Evolutionary conservation across 192 early-diverging fungal genomes (phyloP), one percentile per base, ranked within the genome.

Genomic region (Umbelopsis isabellina): DNA sequence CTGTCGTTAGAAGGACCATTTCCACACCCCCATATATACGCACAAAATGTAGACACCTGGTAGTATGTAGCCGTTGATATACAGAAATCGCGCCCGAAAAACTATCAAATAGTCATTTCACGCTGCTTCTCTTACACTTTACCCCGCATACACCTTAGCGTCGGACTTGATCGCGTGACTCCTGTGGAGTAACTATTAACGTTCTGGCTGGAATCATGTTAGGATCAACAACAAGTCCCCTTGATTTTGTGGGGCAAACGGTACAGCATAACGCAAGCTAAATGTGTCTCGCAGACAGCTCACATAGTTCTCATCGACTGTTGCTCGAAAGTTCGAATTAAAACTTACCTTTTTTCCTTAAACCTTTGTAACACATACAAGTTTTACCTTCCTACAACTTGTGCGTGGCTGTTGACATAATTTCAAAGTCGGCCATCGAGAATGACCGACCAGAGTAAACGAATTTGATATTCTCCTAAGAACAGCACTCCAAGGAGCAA

Each of bases 161-260:
- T 41, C 48, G 48, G 15, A 49, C 20, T 16, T 21, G 15, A 16
- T 61, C 55, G 55, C 55, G 55, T 61, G 55, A 61, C 55, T 61
- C 25, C 48, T 49, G 48, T 49, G 48, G 15, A 21, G 48, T 49
- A 21, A 16, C 48, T 13, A 12, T 21, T 4, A 49, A 6, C 48
- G 3, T 10, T 49, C 4, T 10, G 10, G 37, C 7, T 41, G 10
- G 37, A 6, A 41, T 0, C 21, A 18, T 1, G 16, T 35, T 2
- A 27, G 55, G 55, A 61, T 61, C 55, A 30, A 25, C 55, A 61
- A n/a, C 16, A 35, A 25, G 48, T 61, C 55, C 55, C 55, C 55
- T 61, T 8, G 25, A 30, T 35, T 61, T 61, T 61, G 55, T 61
- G 30, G 55, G 27, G 55, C 55, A 61, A n/a, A 8, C 1, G 21